These are phyloP conservation scores for Pisolithus marmoratus DNA, from an alignment of 768 basidiomycete species.

Conservation along the genomic window DNA sequence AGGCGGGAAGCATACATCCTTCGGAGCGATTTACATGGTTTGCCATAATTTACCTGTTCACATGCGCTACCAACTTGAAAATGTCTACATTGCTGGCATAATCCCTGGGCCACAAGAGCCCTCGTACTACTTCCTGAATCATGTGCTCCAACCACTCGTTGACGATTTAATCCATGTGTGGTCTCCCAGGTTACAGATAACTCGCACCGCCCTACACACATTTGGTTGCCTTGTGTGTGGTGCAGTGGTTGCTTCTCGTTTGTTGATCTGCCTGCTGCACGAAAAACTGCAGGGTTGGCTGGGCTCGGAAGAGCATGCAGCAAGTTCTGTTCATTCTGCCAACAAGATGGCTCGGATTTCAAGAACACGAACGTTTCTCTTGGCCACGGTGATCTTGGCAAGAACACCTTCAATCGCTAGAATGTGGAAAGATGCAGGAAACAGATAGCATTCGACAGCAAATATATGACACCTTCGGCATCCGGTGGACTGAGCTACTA, in stretches of 20 bases:
- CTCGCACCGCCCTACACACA: constrained; percentile 14
- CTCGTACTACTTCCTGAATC: constrained; percentile 27
- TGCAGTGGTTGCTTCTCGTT: constrained; percentile 25
- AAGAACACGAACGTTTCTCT: constrained; percentile 13
- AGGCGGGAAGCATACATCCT: constrained; percentile 21
- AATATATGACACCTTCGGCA: constrained; percentile 14
- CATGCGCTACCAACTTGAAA: constrained; percentile 26
- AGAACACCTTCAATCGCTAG: constrained; percentile 15
- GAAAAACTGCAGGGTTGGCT: constrained; percentile 20
- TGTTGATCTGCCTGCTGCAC: constrained; percentile 18
- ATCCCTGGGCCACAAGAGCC: constrained; percentile 21
- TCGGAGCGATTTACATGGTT: constrained; percentile 27
- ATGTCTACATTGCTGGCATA: constrained; percentile 29
- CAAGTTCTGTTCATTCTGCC: constrained; percentile 23
- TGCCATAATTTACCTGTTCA: constrained; percentile 26
- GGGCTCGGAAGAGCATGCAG: constrained; percentile 1
- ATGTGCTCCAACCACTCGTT: constrained; percentile 33
- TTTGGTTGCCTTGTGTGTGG: constrained; percentile 23
- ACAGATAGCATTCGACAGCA: constrained; percentile 8
- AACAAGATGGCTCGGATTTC: constrained; percentile 5
- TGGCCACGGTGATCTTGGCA: constrained; percentile 12
- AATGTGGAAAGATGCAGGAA: constrained; percentile 8
- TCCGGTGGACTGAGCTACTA: constrained; percentile 28
- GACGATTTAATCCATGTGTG: constrained; percentile 32
- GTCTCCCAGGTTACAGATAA: constrained; percentile 24